Conservation (phyloP, 2,329 filamentous ascomycete species). For the Talaromyces albobiverticillius region DNA sequence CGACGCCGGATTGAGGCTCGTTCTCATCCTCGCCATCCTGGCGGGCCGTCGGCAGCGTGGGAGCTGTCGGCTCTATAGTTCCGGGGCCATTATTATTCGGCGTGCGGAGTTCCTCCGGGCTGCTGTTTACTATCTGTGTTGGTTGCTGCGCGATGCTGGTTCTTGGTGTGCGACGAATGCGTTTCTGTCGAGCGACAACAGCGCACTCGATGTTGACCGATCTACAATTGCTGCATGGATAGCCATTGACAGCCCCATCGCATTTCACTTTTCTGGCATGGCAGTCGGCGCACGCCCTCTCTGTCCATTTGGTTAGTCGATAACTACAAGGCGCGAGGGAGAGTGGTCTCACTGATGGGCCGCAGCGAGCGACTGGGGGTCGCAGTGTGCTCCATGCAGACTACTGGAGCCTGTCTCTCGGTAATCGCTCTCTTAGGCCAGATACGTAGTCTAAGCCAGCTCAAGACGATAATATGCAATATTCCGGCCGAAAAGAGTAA, state of each 20-base stretch:
- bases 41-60: neutral
- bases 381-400: too few relatives aligned
- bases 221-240: neutral
- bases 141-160: neutral
- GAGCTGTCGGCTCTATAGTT: neutral
- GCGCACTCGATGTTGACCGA: neutral
- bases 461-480: too few relatives aligned
- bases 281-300: neutral
- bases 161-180: neutral
- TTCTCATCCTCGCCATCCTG: neutral
- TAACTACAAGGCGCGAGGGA: too few relatives aligned
- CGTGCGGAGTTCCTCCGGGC: neutral
- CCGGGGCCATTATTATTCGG: neutral
- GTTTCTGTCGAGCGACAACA: neutral
- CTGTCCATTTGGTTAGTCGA: neutral
- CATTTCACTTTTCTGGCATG: neutral
- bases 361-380: too few relatives aligned
- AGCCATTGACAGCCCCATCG: neutral
- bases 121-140: neutral
- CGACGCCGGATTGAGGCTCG: neutral
- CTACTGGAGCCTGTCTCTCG: too few relatives aligned
- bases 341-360: neutral
- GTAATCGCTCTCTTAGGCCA: too few relatives aligned
- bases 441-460: too few relatives aligned
- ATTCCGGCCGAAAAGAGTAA: too few relatives aligned